Base-by-base conservation (phyloP, 768 basidiomycete species). In the Termitomyces sp. region DNA sequence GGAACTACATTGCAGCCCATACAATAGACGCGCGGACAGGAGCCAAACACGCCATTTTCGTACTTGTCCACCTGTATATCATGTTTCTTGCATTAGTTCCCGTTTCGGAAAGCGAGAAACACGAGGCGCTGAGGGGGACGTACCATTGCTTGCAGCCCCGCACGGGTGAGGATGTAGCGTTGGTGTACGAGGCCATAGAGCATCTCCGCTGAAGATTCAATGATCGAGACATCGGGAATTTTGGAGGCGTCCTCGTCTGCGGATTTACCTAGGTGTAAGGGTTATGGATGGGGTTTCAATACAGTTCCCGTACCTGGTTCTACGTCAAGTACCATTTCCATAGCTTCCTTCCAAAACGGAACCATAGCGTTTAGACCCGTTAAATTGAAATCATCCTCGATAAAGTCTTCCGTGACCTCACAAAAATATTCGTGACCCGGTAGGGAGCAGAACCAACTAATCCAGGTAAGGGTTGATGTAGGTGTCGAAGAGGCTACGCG, bases 301-400 rank as follows among this genome's bases (percentile, higher is more conserved):
- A 44, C 27, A 48, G 24, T 24, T 53, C 64, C 63, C 87, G 72
- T 70, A 95, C 96, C 95, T 79, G 97, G 94, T 75, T 99, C 97
- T 53, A 98, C 96, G 75, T 99, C 97, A 64, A 99, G 75, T 16
- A 99, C 94, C 97, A 99, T 99, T 77, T 99, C 97, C 89, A 99
- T 91, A 45, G 97, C 97, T 72, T 99, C 97, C 72, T 98, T 98
- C 94, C 96, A 99, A 71, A 99, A 99, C 8, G 97, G 97, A 18
- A 98, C 97, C 87, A 95, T 87, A 33, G 83, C 83, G 68, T 95
- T 96, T 71, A 99, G 75, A 6, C 97, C 97, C 5, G 97, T 99
- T 39, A 99, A 79, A 76, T 99, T 99, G 79, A 99, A 99, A 70
- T 98, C 93, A 75, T 99, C 97, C 72, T 98, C 94, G 71, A 99